Conservation (phyloP, 257 asterid species). For the Capsicum rhomboideum region DNA sequence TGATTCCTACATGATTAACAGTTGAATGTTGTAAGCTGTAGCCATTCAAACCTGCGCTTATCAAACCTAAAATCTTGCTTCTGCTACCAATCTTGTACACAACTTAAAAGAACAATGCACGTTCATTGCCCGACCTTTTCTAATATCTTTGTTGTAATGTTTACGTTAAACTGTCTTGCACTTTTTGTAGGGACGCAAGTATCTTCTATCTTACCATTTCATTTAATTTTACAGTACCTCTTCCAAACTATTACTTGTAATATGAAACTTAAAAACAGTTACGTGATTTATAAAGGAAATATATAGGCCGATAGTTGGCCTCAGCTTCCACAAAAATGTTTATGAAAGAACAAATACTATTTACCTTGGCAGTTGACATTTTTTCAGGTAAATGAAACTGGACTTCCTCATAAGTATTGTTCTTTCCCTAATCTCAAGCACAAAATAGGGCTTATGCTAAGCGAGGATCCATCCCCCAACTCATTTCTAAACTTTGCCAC, state of each 20-base stretch:
- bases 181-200: too few relatives aligned
- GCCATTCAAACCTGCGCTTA: not conserved
- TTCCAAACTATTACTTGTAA: not conserved
- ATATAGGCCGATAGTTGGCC: not conserved
- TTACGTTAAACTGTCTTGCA: too few relatives aligned
- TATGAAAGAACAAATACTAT: not conserved
- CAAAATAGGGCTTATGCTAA: not conserved
- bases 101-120: too few relatives aligned
- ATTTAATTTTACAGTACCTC: not conserved
- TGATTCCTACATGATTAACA: not conserved
- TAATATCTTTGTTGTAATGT: too few relatives aligned
- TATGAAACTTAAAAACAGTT: not conserved
- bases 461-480: not conserved
- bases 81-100: too few relatives aligned
- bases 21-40: not conserved
- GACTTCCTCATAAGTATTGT: not conserved
- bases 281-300: not conserved
- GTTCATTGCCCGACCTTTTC: too few relatives aligned
- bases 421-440: not conserved
- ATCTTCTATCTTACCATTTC: not conserved
- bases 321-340: not conserved
- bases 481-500: not conserved
- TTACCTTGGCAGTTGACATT: not conserved
- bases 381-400: not conserved
- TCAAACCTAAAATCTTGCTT: not conserved